phyloP scores from a whole-genome alignment of 768 basidiomycete species.

The Russula lepida region DNA sequence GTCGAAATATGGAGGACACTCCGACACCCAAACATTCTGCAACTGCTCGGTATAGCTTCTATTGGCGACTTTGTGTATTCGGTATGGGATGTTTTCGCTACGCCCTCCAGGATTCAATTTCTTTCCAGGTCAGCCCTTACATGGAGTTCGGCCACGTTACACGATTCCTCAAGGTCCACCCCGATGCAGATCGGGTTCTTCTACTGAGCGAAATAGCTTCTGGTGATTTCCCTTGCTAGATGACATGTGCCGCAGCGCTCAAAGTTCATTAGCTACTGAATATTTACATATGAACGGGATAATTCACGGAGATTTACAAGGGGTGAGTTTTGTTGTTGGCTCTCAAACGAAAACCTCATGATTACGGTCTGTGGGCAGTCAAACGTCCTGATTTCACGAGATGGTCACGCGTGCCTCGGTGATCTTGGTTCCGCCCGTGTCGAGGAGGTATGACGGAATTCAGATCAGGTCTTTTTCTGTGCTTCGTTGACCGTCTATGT shows the following conservation, averaged over 20 bases:
- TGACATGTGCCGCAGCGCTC: not conserved
- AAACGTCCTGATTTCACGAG: slow-evolving; percentile 7
- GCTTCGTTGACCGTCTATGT: not conserved
- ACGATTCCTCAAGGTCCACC: not conserved
- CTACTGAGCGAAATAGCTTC: slow-evolving; percentile 13
- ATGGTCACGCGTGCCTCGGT: slow-evolving; percentile 3
- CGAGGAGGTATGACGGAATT: slow-evolving; percentile 5
- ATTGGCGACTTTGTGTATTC: slow-evolving; percentile 7
- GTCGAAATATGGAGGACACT: slow-evolving; percentile 20
- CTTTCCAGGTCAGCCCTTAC: slow-evolving; percentile 9
- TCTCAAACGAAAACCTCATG: not conserved
- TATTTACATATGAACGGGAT: slow-evolving; percentile 13
- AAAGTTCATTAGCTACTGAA: slow-evolving; percentile 3
- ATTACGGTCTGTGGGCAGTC: not conserved
- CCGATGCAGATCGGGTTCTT: slow-evolving; percentile 3
- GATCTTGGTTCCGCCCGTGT: slow-evolving; percentile 14
- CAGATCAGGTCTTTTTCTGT: not conserved
- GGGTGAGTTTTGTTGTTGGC: not conserved
- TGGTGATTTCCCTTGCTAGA: not conserved
- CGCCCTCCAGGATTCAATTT: not conserved
- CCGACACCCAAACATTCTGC: slow-evolving; percentile 14
- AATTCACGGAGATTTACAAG: slow-evolving; percentile 15
- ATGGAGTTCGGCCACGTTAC: slow-evolving; percentile 13
- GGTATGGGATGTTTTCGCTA: not conserved
- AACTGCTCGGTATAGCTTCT: slow-evolving; percentile 14